Base-by-base conservation (phyloP, 2,329 filamentous ascomycete genomes). In the Atkinsonella texensis region DNA sequence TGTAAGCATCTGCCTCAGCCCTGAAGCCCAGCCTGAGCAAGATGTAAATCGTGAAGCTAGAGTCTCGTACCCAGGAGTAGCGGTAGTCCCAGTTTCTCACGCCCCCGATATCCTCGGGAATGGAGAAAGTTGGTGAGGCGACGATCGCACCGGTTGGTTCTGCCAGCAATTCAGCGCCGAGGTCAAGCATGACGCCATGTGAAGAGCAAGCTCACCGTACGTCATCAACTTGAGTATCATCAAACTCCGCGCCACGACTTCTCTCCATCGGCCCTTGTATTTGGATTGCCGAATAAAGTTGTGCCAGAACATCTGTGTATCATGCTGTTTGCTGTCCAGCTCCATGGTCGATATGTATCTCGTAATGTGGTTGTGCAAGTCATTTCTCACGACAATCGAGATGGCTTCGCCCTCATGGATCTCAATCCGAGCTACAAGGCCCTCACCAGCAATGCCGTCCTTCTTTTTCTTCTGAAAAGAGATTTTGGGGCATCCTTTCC, bases 81-180 rank as follows among this genome's bases (percentile, higher is more conserved):
- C 84, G 76, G 60, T 87, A 87, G 63, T 87, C 83, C 83, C 79
- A 83, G 60, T 83, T 83, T 20, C 77, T 75, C 18, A 71, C 69
- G 13, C 85, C 85, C 17, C 84, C 85, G 40, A 88, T 77, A 48
- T 84, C 82, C 63, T 89, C 85, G 0, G 85, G 85, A 1, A 89
- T 75, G 0, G 85, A 88, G 60, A 89, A 90, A 0, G 85, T 89
- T 0, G 86, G 85, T 1, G 85, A 77, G 1, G 85, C 86, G 35
- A 89, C 75, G 48, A 89, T 89, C 9, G 85, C 86, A 2, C 86
- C 85, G 0, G 85, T 89, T 0, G 85, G 85, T 60, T 89, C 85
- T 69, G 20, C 2, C 10, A 17, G n/a, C 23, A 11, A 50, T 49
- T 13, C 43, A 40, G 33, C 18, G 12, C 3, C 9, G 35, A 12